Percentiles rank a stretch among this genome's conserved stretches.
Conservation (phyloP, 2,329 filamentous ascomycete genomes). For the Hortaea sp. region DNA sequence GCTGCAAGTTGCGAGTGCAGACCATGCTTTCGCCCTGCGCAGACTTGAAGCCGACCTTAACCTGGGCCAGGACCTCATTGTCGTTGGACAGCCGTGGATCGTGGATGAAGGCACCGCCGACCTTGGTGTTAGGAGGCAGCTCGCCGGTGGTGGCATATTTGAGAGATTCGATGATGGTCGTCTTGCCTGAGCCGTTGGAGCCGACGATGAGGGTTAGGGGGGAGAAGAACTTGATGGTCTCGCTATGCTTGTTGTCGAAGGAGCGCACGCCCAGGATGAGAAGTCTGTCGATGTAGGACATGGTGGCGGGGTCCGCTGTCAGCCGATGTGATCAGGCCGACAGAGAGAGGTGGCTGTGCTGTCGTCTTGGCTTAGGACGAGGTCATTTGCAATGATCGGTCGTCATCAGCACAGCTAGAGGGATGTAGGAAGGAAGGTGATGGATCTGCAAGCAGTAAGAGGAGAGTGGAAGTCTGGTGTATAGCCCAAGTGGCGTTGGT, state of each 20-base stretch:
- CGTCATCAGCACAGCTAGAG: too few species aligned
- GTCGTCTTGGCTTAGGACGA: too few species aligned
- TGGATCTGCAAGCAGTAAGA: too few species aligned
- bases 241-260: conserved; percentile 64
- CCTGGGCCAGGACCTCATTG: conserved; percentile 80
- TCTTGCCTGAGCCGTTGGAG: conserved; percentile 95
- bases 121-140: conserved; percentile 78
- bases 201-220: conserved; percentile 94
- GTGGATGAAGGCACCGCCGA: conserved; percentile 88
- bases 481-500: too few species aligned
- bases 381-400: too few species aligned
- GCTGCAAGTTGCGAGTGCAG: conserved; percentile 70
- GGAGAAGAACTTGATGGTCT: conserved; percentile 78
- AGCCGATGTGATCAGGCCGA: too few species aligned
- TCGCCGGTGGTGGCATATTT: conserved; percentile 96
- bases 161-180: conserved; percentile 96
- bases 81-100: conserved; percentile 88
- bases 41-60: conserved; percentile 77
- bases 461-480: too few species aligned
- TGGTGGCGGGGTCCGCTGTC: conserved; percentile 6
- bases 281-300: conserved; percentile 74
- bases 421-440: too few species aligned
- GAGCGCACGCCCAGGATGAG: conserved; percentile 79
- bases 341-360: too few species aligned
- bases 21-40: conserved; percentile 73